Base-by-base conservation (phyloP, 129 eudicot genomes). In the Sambucus nigra region DNA sequence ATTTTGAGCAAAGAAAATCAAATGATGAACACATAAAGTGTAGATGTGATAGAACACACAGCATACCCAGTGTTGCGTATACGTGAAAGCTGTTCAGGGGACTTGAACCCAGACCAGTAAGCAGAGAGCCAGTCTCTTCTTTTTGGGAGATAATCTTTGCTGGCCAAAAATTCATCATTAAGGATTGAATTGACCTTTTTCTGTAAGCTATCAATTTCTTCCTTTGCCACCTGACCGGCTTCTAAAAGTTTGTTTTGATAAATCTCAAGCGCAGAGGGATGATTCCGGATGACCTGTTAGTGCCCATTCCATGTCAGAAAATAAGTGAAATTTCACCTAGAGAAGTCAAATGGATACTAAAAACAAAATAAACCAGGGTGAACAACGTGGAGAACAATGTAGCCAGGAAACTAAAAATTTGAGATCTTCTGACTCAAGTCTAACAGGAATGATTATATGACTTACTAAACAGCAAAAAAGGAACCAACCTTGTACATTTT, bases 81-180 rank as follows among this genome's bases (percentile, higher is more conserved):
- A 41, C 99, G 93, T 31, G 99, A 91, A 72, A 81, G 79, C 70
- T 91, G 99, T 66, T 82, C 94, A 15, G 99, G 99, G 35, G 95
- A 85, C 71, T 91, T 91, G 47, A 85, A 91, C 47, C 95, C 99
- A 25, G 76, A 16, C 95, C 99, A 91, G 60, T 79, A 91, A 55
- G 99, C 98, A 12, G 99, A 82, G 65, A 91, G 95, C 95, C 99
- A 91, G 70, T 91, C 99, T 71, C 99, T 79, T 51, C 72, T 77
- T 50, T 76, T 73, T 33, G 95, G 86, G 16, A 79, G 80, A 67
- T 86, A 77, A 69, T 91, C 94, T 74, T 91, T 91, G 78, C 98
- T 91, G 5, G 99, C 94, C 63, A 81, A 59, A 33, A 85, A 82
- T 64, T 91, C 99, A 64, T 91, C 99, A 70, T 91, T 91, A 20